A percentile compares a stretch with the other conserved stretches of the same genome.
Conservation (phyloP, 1,139 yeast species). For the Pichia inconspicua region DNA sequence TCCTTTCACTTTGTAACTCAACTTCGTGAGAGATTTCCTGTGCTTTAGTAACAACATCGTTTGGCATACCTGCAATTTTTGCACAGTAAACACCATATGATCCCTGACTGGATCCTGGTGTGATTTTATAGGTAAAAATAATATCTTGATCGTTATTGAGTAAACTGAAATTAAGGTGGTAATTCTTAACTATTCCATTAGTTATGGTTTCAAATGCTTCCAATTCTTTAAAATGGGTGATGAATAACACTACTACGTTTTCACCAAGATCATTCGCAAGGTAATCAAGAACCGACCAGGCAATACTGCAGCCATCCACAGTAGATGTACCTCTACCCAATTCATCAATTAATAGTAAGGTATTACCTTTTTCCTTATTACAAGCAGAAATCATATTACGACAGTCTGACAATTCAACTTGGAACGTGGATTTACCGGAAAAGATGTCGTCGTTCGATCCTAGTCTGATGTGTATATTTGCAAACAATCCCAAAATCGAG, state of each 20-base stretch:
- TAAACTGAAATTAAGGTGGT: conserved; percentile 67
- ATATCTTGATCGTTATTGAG: conserved; percentile 25
- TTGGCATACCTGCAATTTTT: conserved; percentile 55
- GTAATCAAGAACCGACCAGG: conserved; percentile 65
- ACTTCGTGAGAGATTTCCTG: conserved; percentile 36
- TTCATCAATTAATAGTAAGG: conserved; percentile 56
- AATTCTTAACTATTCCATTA: conserved; percentile 42
- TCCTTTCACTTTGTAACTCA: conserved; percentile 24
- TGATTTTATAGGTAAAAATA: conserved; percentile 56
- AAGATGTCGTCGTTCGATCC: conserved; percentile 69
- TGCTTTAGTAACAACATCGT: conserved; percentile 43
- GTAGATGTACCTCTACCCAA: conserved; percentile 85
- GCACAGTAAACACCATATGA: conserved; percentile 82
- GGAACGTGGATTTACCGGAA: conserved; percentile 65
- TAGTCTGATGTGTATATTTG: conserved; percentile 51
- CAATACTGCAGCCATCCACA: conserved; percentile 81
- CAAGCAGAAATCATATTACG: conserved; percentile 39
- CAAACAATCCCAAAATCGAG: conserved; percentile 45
- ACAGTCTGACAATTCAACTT: conserved; percentile 67
- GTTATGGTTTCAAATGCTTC: conserved; percentile 42
- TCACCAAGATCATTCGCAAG: conserved; percentile 35
- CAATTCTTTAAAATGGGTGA: conserved; percentile 82
- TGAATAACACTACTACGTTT: conserved; percentile 60
- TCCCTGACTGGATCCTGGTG: conserved; percentile 50
- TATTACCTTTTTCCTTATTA: conserved; percentile 24